phyloP scores from a whole-genome alignment of 2,329 filamentous ascomycete genomes.

The Aspergillus ustus region DNA sequence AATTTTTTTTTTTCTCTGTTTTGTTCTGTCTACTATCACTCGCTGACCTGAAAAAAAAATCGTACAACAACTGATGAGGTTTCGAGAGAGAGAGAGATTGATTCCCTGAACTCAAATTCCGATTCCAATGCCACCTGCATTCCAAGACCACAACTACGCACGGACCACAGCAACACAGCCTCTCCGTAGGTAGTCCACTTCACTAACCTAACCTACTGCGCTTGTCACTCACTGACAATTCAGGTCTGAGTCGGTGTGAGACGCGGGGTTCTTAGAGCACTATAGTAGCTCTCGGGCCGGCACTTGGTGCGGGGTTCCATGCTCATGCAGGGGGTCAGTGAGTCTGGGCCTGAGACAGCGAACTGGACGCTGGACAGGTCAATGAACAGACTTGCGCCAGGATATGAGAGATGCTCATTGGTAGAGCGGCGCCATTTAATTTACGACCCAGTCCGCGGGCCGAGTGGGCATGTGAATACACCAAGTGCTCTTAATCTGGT shows the following conservation, averaged over 20 bases:
- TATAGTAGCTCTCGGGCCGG: background rate
- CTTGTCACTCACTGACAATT: background rate
- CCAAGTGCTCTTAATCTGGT: too few species aligned
- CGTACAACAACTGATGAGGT: background rate
- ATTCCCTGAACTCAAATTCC: too few species aligned
- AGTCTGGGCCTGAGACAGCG: background rate
- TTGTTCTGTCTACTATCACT: background rate
- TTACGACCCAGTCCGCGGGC: background rate
- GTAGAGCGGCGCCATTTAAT: background rate
- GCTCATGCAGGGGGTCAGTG: background rate
- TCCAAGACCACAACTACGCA: too few species aligned
- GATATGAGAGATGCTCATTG: background rate
- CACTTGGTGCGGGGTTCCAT: background rate
- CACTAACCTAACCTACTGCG: too few species aligned
- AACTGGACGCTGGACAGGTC: too few species aligned
- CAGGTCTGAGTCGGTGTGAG: background rate
- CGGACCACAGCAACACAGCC: too few species aligned
- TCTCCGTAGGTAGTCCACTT: too few species aligned
- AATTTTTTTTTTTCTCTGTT: too few species aligned
- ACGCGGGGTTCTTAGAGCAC: background rate
- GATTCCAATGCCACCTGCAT: too few species aligned
- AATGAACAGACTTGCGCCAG: background rate
- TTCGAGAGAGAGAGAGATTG: background rate
- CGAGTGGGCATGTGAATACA: background rate
- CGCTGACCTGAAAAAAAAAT: background rate